Percentiles rank a stretch among this genome's conserved stretches.
Evolutionary conservation across 108 stramenopile genomes (phyloP).

Genomic region (Asterionellopsis glacialis): DNA sequence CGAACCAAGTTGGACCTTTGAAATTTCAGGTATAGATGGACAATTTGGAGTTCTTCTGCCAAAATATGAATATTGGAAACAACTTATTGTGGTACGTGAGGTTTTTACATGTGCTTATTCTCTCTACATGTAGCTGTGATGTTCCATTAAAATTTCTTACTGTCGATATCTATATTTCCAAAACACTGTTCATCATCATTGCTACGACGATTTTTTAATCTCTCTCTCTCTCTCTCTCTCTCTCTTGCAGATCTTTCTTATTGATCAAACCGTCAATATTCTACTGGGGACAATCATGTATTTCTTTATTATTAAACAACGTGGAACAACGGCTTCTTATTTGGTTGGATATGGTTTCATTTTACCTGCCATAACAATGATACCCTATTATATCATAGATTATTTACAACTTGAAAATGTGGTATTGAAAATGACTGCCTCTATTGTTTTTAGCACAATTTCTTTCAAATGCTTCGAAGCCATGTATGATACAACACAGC

Average conservation of each 20-base stretch:
- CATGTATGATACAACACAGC: constrained; percentile 31
- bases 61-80: constrained; percentile 16
- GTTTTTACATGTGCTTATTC: no score
- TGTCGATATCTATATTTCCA: no score
- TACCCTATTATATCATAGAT: constrained; percentile 28
- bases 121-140: no score
- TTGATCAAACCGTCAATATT: constrained; percentile 10
- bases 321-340: constrained; percentile 19
- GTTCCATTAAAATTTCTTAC: no score
- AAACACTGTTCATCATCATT: no score
- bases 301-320: constrained; percentile 17
- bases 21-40: constrained; percentile 20
- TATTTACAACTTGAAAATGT: constrained; percentile 21
- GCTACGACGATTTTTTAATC: no score
- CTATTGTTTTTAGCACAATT: constrained; percentile 13
- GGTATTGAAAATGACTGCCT: constrained; percentile 5
- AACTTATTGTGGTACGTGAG: neutral
- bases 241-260: constrained; percentile 20
- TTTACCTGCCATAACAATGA: constrained; percentile 15
- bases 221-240: neutral
- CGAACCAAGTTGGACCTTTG: constrained; percentile 21
- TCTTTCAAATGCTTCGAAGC: constrained; percentile 38
- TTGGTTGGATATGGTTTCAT: constrained; percentile 36
- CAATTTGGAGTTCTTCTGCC: constrained; percentile 27
- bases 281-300: constrained; percentile 18